Base-by-base conservation (phyloP, 768 basidiomycete species). In the Hygrocybe coccinea region DNA sequence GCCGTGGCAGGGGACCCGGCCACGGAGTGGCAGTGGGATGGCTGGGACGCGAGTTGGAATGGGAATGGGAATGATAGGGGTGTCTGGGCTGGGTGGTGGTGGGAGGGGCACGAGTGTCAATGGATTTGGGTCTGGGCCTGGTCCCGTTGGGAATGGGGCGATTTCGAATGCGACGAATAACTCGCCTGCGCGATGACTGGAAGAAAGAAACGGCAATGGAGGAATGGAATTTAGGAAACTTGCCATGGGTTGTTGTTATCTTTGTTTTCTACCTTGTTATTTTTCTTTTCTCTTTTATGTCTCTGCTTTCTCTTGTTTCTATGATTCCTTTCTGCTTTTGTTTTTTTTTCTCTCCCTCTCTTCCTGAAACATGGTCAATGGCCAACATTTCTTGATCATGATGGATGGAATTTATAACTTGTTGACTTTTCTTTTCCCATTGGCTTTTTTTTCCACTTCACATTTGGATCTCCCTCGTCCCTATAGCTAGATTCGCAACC, bases 11-110 rank as follows among this genome's bases (percentile, higher is more conserved):
- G 49, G 53, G 45, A 64, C 59, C 60, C 35, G 71, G 60, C 80
- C 80, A 50, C 70, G 80, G 62, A 82, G 80, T 56, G 80, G 80
- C 36, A 80, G 79, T 59, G 78, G 78, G 19, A 60, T 80, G 59
- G 70, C 72, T 36, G 69, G 68, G 17, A 64, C 43, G 41, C 36
- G 63, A 50, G 44, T 54, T 39, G 43, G 52, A 3, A 29, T 45
- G 53, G 49, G 29, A 10, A 65, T 71, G 56, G 71, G 44, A 12
- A 73, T 71, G 56, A 74, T 72, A 56, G 74, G 74, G 56, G 74
- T 73, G 52, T 67, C 54, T 48, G 69, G 72, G 67, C 65, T 62
- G 52, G 67, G 74, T 55, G 62, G 62, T 35, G 61, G 58, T 41
- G 67, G 65, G 46, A 56, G 11, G n/a, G 44, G 17, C 24, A 24